These are phyloP conservation scores for Prillingera fragicola DNA, from an alignment of 1,284 basidiomycete genomes.

Conservation along the genomic window DNA sequence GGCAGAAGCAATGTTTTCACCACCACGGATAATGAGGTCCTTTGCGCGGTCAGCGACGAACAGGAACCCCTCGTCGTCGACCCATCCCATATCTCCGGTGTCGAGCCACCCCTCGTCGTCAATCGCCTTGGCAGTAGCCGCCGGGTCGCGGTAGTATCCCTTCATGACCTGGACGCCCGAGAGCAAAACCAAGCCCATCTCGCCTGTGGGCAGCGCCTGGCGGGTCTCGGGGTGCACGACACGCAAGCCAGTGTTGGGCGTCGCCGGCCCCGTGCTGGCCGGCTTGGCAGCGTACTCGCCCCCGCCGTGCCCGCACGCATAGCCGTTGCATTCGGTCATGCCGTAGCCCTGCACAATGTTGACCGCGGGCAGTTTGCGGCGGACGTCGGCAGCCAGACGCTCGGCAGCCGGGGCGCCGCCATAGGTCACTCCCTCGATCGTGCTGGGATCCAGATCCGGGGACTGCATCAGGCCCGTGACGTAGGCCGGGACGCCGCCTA, in stretches of 20 bases:
- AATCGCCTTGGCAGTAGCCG: constrained; percentile 24
- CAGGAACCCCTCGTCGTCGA: constrained; percentile 38
- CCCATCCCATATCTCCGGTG: constrained; percentile 36
- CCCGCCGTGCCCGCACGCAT: not conserved
- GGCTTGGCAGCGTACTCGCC: not conserved
- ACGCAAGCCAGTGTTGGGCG: constrained; percentile 31
- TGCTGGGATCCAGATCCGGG: constrained; percentile 21
- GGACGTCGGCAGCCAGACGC: constrained; percentile 27
- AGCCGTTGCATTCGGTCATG: not conserved
- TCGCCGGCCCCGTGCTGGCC: constrained; percentile 23
- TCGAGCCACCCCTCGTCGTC: constrained; percentile 43
- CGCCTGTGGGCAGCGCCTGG: constrained; percentile 17
- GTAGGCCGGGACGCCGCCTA: constrained; percentile 42
- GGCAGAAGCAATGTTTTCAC: constrained; percentile 37
- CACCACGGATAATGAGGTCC: constrained; percentile 45
- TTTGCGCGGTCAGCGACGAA: constrained; percentile 35
- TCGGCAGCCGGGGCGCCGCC: constrained; percentile 42
- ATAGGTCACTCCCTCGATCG: constrained; percentile 36
- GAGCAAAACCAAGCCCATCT: constrained; percentile 30
- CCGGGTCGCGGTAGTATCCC: constrained; percentile 27
- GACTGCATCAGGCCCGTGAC: constrained; percentile 32
- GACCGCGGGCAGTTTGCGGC: no score
- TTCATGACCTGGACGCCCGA: constrained; percentile 42
- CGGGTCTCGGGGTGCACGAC: constrained; percentile 33
- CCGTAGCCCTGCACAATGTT: not conserved